Conservation (phyloP, 306 rosid species). For the Vigna mungo region DNA sequence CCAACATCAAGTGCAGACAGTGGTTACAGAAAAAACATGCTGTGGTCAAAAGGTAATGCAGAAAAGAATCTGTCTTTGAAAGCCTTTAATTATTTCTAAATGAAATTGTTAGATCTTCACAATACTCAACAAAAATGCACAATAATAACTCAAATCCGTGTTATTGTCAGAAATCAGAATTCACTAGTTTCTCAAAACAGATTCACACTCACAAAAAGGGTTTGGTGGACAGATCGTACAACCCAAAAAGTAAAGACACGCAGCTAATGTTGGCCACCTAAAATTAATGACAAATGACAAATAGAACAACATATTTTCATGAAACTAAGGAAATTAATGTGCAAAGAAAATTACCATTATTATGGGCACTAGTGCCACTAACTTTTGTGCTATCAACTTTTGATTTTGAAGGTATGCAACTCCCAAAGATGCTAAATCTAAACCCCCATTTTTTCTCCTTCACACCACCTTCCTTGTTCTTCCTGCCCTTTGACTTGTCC, state of each 20-base stretch:
- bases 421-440: constrained; percentile 67
- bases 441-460: constrained; percentile 70
- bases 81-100: constrained; percentile 28
- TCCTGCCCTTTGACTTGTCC: constrained; percentile 61
- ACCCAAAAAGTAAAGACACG: neutral
- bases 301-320: constrained; percentile 33
- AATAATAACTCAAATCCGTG: constrained; percentile 28
- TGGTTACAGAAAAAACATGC: neutral
- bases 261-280: constrained; percentile 22
- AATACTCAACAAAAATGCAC: neutral
- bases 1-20: constrained; percentile 6
- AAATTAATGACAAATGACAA: constrained; percentile 23
- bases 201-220: constrained; percentile 29
- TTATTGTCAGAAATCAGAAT: constrained; percentile 31
- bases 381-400: constrained; percentile 79
- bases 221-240: neutral
- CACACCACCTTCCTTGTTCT: constrained; percentile 54
- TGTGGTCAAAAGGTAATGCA: constrained; percentile 25
- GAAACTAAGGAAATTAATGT: constrained; percentile 19
- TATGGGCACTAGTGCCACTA: constrained; percentile 59
- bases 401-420: constrained; percentile 86
- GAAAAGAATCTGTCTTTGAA: constrained; percentile 11
- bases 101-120: constrained; percentile 35
- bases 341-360: constrained; percentile 62
- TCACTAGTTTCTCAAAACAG: constrained; percentile 33